Evolutionary conservation across 2,329 filamentous ascomycete genomes (phyloP).

Genomic region (Verticillium albo-atrum): DNA sequence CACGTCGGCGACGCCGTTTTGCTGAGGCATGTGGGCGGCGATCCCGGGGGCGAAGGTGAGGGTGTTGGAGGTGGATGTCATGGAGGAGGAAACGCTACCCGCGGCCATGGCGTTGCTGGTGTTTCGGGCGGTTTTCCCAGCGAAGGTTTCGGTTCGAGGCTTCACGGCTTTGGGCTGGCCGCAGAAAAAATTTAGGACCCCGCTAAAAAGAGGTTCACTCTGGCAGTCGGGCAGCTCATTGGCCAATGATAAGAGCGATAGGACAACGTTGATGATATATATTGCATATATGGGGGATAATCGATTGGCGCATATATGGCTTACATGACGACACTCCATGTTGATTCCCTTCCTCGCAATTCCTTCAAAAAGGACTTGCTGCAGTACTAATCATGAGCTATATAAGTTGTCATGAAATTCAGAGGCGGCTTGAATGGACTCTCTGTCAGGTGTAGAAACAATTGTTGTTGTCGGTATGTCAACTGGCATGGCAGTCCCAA

Average conservation of each 20-base stretch:
- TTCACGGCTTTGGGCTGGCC: not conserved
- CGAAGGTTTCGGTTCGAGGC: not conserved
- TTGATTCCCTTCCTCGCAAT: too few relatives aligned
- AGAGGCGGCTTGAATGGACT: too few relatives aligned
- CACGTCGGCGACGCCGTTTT: slow-evolving; percentile 31
- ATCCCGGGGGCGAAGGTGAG: slow-evolving; percentile 47
- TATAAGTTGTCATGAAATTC: too few relatives aligned
- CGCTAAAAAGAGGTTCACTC: not conserved
- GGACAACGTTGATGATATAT: not conserved
- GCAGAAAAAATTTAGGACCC: not conserved
- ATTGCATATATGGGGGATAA: not conserved
- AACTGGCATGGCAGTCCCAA: too few relatives aligned
- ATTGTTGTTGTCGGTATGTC: too few relatives aligned
- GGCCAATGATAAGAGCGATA: not conserved
- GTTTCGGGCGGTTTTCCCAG: not conserved
- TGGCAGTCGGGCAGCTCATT: not conserved
- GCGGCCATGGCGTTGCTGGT: slow-evolving; percentile 16
- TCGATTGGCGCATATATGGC: not conserved
- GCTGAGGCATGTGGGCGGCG: slow-evolving; percentile 19
- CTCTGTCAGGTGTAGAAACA: too few relatives aligned
- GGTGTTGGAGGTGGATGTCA: slow-evolving; percentile 62
- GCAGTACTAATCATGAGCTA: too few relatives aligned
- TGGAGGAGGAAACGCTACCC: slow-evolving; percentile 52
- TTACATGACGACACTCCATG: not conserved
- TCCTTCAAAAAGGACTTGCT: too few relatives aligned